phyloP scores from a whole-genome alignment of 1,284 basidiomycete species.

The Cystobasidium slooffiae region DNA sequence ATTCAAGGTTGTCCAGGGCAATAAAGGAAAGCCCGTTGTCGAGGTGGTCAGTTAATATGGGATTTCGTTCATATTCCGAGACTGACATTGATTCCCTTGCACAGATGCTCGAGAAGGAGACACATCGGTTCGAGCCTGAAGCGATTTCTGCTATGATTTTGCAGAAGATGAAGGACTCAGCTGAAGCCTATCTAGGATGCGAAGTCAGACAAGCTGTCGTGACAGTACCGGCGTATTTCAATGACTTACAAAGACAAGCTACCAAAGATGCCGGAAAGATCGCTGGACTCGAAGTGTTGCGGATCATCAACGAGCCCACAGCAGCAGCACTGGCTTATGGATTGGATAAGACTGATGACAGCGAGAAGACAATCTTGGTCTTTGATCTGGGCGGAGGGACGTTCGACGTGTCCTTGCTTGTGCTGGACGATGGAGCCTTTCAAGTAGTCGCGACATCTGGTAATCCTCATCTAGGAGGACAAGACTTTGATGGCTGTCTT shows the following conservation, averaged over 20 bases:
- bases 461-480: conserved; percentile 98
- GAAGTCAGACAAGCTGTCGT: conserved; percentile 73
- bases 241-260: conserved; percentile 95
- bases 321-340: conserved; percentile 94
- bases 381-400: conserved; percentile 99
- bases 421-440: conserved; percentile 98
- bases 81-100: not conserved
- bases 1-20: conserved; percentile 82
- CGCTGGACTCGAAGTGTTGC: conserved; percentile 86
- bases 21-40: conserved; percentile 80
- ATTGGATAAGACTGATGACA: conserved; percentile 76
- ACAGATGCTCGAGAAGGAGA: conserved; percentile 70
- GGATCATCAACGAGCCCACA: conserved; percentile 96
- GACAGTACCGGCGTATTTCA: conserved; percentile 92
- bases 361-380: conserved; percentile 91
- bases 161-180: conserved; percentile 96
- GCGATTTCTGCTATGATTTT: conserved; percentile 98
- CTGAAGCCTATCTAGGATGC: conserved; percentile 91
- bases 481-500: conserved; percentile 97
- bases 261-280: conserved; percentile 93
- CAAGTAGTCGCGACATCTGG: conserved; percentile 99
- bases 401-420: conserved; percentile 97
- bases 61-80: too few relatives aligned
- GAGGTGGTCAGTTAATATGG: conserved; percentile 61
- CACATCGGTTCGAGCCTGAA: conserved; percentile 90